A percentile compares a stretch with the other conserved stretches of the same genome.
Evolutionary conservation across 495 filamentous ascomycete genomes (phyloP).

Genomic region (Entonaema liquescens): DNA sequence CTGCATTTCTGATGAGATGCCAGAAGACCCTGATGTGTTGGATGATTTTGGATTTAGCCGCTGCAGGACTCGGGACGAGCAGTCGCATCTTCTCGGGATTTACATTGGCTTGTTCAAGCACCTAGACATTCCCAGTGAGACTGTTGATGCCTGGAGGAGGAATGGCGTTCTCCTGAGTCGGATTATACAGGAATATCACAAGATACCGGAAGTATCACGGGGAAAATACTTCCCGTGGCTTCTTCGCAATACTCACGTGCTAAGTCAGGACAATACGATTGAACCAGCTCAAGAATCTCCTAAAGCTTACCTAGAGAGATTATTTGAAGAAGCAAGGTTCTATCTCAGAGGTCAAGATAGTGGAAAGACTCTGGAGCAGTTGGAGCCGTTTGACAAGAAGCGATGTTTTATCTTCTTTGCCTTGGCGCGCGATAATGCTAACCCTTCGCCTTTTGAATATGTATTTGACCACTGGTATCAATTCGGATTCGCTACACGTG

Average conservation of each 20-base stretch:
- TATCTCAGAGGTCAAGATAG: background rate
- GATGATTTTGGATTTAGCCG: slow-evolving; percentile 1
- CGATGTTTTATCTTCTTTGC: slow-evolving; percentile 2
- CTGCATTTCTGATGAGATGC: background rate
- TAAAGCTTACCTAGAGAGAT: background rate
- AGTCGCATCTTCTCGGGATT: background rate
- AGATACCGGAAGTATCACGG: slow-evolving; percentile 6
- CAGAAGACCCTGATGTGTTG: background rate
- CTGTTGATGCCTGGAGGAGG: background rate
- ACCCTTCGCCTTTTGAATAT: background rate
- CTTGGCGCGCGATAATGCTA: background rate
- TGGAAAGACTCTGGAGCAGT: background rate
- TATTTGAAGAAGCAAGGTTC: background rate
- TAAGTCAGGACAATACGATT: background rate
- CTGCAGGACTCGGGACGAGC: slow-evolving; percentile 3
- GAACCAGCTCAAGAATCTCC: background rate
- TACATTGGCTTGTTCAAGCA: background rate
- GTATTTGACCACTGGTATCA: background rate
- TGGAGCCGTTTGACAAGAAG: slow-evolving; percentile 2
- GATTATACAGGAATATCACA: background rate
- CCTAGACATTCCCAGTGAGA: background rate
- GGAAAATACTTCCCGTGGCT: slow-evolving; percentile 8
- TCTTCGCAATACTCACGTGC: slow-evolving; percentile 2
- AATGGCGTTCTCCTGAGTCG: background rate
- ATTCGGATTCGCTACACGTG: slow-evolving; percentile 4